A percentile compares a stretch with the other conserved stretches of the same genome.
phyloP scores from a whole-genome alignment of 202 grass and related monocot genomes.

The Alloteropsis angusta region DNA sequence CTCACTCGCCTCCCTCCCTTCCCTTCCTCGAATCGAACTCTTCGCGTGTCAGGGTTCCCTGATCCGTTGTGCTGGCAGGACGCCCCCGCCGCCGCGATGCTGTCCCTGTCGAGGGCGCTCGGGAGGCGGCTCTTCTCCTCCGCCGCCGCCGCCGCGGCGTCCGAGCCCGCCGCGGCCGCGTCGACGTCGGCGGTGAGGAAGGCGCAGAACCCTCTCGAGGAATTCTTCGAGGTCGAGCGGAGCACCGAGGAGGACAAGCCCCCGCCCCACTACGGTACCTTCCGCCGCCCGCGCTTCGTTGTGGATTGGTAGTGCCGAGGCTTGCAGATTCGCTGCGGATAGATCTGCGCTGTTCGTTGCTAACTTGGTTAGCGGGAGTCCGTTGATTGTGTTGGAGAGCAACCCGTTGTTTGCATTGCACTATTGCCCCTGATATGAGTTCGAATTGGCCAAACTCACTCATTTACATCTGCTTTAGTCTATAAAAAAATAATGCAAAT shows the following conservation, averaged over 20 bases:
- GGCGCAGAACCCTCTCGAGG: conserved; percentile 69
- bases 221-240: conserved; percentile 80
- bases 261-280: conserved; percentile 59
- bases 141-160: conserved; percentile 22
- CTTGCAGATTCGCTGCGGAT: not conserved
- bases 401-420: not conserved
- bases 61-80: not conserved
- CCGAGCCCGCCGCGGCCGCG: conserved; percentile 28
- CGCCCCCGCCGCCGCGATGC: conserved; percentile 22
- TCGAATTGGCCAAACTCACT: not conserved
- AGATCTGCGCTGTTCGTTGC: not conserved
- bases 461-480: not conserved
- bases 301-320: too few species aligned
- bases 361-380: not conserved
- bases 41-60: not conserved
- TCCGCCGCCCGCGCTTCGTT: not conserved
- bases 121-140: conserved; percentile 47
- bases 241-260: conserved; percentile 54
- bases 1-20: not conserved
- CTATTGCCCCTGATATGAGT: not conserved
- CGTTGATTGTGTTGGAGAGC: not conserved
- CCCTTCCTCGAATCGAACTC: not conserved
- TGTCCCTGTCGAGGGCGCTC: conserved; percentile 57
- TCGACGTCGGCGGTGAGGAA: conserved; percentile 30
- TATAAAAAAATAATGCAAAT: not conserved